Evolutionary conservation across 2,329 filamentous ascomycete genomes (phyloP).

Genomic region (Arthrobotrys iridis): DNA sequence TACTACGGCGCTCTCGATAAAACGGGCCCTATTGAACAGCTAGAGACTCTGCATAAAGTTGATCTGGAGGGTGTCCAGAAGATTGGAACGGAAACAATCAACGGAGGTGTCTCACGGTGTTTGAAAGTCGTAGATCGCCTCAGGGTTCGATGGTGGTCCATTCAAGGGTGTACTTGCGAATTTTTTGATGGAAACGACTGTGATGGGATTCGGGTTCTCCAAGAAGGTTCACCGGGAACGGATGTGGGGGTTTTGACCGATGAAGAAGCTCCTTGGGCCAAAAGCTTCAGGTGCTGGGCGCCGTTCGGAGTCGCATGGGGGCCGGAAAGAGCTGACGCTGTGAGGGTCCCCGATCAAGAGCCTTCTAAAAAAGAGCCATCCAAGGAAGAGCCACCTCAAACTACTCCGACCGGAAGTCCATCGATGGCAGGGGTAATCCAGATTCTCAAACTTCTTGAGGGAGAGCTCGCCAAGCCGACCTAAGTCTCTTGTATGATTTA

Average conservation of each 20-base stretch:
- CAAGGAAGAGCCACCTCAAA: too few species aligned
- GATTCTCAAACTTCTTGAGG: too few species aligned
- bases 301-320: not conserved
- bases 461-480: too few species aligned
- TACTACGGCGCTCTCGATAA: not conserved
- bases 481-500: too few species aligned
- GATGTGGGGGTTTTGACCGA: not conserved
- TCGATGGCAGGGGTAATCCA: too few species aligned
- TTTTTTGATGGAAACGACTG: not conserved
- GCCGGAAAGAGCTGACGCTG: not conserved
- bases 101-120: not conserved
- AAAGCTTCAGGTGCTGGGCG: slow-evolving; percentile 1
- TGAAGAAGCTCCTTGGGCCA: not conserved
- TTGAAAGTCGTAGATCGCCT: not conserved
- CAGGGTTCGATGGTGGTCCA: not conserved
- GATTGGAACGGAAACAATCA: not conserved
- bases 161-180: not conserved
- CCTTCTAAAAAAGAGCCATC: not conserved
- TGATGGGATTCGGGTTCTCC: not conserved
- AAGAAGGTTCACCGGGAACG: not conserved
- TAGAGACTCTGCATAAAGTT: not conserved
- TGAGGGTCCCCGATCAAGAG: not conserved
- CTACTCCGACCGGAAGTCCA: too few species aligned
- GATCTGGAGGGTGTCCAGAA: not conserved
- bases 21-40: not conserved